Evolutionary conservation across 768 basidiomycete species (phyloP), one percentile per base, ranked within the genome.

Genomic region (Daedalea quercina): DNA sequence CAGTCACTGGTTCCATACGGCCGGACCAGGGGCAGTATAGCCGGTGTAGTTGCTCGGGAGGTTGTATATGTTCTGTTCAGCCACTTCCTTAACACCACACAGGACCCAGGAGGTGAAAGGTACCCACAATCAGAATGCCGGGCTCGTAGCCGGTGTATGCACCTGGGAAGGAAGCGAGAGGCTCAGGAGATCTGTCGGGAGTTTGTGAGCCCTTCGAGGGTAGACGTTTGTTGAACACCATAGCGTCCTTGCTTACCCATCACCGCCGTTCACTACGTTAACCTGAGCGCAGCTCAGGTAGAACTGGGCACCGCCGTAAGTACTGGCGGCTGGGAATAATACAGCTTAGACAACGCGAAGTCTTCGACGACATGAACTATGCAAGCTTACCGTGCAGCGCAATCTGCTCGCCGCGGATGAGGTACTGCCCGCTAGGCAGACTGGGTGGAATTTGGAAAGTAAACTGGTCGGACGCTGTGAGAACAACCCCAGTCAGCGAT

Each of bases 401-500:
- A 44, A 65, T 66, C 47, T 65, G 65, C 53, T 68, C 67, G 50
- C 63, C 60, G 42, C 66, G 63, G 46, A 67, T 59, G 33, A 67
- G 62, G 56, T 67, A 67, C 56, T 60, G 61, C 50, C 67, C 67
- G n/a, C 51, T 57, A 24, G 67, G 65, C 44, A 65, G 60, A 34
- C 44, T 48, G 35, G 49, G 52, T 22, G 67, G 67, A 50, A 68
- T 53, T 1, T 60, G 63, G 59, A 68, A 68, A 11, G 56, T 50
- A 53, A 67, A 59, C 20, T 54, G 47, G 44, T 60, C 45, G 23
- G 59, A 56, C 42, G 53, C 65, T 62, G 24, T 1, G 51, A 44
- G 26, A 20, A 56, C 13, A 47, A n/a, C n/a, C 22, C 35, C 43
- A 54, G 48, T 48, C n/a, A n/a, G 50, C 23, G 47, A 25, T 1